phyloP scores from a whole-genome alignment of 2,329 filamentous ascomycete genomes.

The Epichloe aotearoae region DNA sequence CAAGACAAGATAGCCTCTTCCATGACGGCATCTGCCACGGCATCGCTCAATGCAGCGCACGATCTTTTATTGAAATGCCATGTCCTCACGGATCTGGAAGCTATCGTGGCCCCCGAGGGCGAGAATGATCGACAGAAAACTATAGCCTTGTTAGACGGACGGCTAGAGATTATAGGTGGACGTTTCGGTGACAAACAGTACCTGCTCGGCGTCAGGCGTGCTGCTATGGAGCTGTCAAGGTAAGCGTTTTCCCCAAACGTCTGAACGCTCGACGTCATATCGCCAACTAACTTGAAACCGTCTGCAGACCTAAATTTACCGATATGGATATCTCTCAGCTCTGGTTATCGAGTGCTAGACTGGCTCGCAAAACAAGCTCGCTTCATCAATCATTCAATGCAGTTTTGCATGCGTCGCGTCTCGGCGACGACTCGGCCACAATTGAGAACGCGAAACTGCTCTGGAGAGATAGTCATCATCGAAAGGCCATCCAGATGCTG shows the following conservation, averaged over 20 bases:
- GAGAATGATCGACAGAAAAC: conserved; percentile 24
- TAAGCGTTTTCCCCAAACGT: conserved; percentile 22
- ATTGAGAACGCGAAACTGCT: conserved; percentile 89
- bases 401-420: conserved; percentile 72
- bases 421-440: conserved; percentile 75
- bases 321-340: conserved; percentile 65
- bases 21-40: conserved; percentile 63
- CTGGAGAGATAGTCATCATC: conserved; percentile 86
- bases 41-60: conserved; percentile 73
- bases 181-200: conserved; percentile 93
- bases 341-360: conserved; percentile 74
- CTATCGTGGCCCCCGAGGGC: conserved; percentile 45
- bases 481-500: conserved; percentile 87
- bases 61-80: conserved; percentile 78
- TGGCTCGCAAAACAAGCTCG: conserved; percentile 75
- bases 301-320: conserved; percentile 42
- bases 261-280: not conserved
- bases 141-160: conserved; percentile 42
- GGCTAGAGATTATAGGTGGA: conserved; percentile 80
- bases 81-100: conserved; percentile 74
- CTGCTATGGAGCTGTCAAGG: conserved; percentile 70
- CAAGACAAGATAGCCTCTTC: conserved; percentile 58
- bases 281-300: not conserved
- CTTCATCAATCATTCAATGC: conserved; percentile 86
- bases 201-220: conserved; percentile 70